Evolutionary conservation across 2,329 filamentous ascomycete species (phyloP).

Genomic region (Aspergillus ustus): DNA sequence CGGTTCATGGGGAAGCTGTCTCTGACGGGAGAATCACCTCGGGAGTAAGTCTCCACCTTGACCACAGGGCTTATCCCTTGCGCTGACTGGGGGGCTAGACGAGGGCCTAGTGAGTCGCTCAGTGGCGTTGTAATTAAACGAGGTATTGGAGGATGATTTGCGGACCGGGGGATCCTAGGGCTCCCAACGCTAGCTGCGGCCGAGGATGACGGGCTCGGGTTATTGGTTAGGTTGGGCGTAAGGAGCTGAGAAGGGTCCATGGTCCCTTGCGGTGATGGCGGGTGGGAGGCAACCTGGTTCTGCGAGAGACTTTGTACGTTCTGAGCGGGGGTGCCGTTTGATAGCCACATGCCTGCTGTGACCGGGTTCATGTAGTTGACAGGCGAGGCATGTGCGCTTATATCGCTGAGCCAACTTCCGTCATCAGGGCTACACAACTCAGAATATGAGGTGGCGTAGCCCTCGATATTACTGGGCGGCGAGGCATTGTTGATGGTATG

Average conservation of each 20-base stretch:
- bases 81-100: slow-evolving; percentile 25
- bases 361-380: slow-evolving; percentile 28
- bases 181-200: slow-evolving; percentile 20
- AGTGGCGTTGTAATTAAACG: slow-evolving; percentile 31
- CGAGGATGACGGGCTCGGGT: slow-evolving; percentile 35
- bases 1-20: slow-evolving; percentile 28
- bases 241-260: slow-evolving; percentile 37
- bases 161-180: slow-evolving; percentile 22
- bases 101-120: slow-evolving; percentile 30
- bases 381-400: slow-evolving; percentile 35
- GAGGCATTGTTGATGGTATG: slow-evolving; percentile 11
- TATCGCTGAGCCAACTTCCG: slow-evolving; percentile 30
- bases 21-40: slow-evolving; percentile 50
- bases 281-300: slow-evolving; percentile 9
- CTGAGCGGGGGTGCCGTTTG: slow-evolving; percentile 12
- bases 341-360: slow-evolving; percentile 18
- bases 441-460: slow-evolving; percentile 26
- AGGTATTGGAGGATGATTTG: slow-evolving; percentile 28
- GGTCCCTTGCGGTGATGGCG: slow-evolving; percentile 23
- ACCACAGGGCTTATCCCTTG: slow-evolving; percentile 49
- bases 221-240: slow-evolving; percentile 37
- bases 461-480: slow-evolving; percentile 18
- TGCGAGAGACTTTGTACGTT: slow-evolving; percentile 2
- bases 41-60: slow-evolving; percentile 47
- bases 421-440: slow-evolving; percentile 39